Evolutionary conservation across 768 basidiomycete species (phyloP), one percentile per base, ranked within the genome.

Genomic region (Mycena vulgaris): DNA sequence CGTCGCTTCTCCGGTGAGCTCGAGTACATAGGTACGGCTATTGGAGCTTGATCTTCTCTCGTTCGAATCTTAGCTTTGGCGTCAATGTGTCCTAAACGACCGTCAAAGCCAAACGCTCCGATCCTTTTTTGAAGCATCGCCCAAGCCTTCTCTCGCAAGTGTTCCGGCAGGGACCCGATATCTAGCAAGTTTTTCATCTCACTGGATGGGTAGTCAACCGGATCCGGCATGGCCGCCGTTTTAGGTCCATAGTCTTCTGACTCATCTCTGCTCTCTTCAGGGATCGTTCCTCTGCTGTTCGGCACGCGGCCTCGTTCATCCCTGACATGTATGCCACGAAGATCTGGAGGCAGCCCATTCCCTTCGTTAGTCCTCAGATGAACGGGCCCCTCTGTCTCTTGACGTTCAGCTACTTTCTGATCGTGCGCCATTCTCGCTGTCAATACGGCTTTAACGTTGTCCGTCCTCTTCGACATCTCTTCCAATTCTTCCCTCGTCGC

Each of bases 11-110:
- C 30, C 19, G 53, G 33, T 2, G 53, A 55, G 23, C 53, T 55
- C 3, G 8, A 2, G 31, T 55, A 55, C 53, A 55, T 55, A 1
- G 53, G 57, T 68, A 76, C 16, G 71, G 53, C 53, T 3, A 55
- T 55, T 3, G 53, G 53, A 1, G 10, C 53, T n/a, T 33, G 30
- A 10, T 17, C 53, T 4, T 55, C 53, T 3, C 8, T 17, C 2
- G 53, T 55, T 11, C 53, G 28, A 5, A 55, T 21, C 2, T 14
- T 3, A 13, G n/a, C 53, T 19, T 55, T 35, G 10, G 53, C 31
- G 3, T 17, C 7, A 11, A 21, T 9, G 7, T 58, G 39, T 21
- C 57, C 57, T 8, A 58, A 19, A 2, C 57, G 4, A 0, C 57
- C 57, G 14, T 58, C 57, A 25, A 58, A 58, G 27, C 57, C 57